Base-by-base conservation (phyloP, 192 early-diverging fungal species). In the Coemansia sp. region DNA sequence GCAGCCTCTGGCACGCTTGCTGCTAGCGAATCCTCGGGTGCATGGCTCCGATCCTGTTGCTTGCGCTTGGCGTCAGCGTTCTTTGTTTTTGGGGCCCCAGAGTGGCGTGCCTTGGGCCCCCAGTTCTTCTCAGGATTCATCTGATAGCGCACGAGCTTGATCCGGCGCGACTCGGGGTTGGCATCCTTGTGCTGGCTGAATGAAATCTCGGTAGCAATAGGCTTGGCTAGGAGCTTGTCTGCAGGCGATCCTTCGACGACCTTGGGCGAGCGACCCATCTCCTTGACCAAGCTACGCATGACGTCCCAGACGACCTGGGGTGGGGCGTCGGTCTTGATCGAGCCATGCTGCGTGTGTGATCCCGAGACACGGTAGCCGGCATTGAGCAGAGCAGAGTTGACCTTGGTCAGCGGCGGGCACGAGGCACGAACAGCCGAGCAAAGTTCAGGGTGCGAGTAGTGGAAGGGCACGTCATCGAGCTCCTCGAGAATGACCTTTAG, bases 281-380 rank as follows among this genome's bases (percentile, higher is more conserved):
- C 59, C 63, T 91, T 87, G 21, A 92, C 86, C 84, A 89, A 91
- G 8, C 79, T 79, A 36, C 93, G 82, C 78, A 99, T 86, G 24
- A 97, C 77, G 74, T 98, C 96, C 98, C 98, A 99, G 18, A 99
- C 63, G 9, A 94, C 89, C 7, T 74, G 59, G 16, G 87, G 65
- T 24, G 94, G 94, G 1, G 96, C 98, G 66, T 96, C 82, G 2
- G 96, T 99, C 75, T 99, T 99, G 69, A 99, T 85, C 2, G 92
- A 88, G 26, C 84, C 85, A 33, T 88, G 83, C 7, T 72, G 57
- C 59, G 91, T 89, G 80, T 99, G 98, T 9, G 93, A 90, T 18
- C 87, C 83, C 8, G 95, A 97, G 3, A 95, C 92, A 57, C 88
- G 84, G 82, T 92, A 97, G 8, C 93, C 94, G 28, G 89, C 87